Percentiles rank a stretch among this genome's conserved stretches.
Evolutionary conservation across 495 filamentous ascomycete genomes (phyloP).

Genomic region (Glonium stellatum): DNA sequence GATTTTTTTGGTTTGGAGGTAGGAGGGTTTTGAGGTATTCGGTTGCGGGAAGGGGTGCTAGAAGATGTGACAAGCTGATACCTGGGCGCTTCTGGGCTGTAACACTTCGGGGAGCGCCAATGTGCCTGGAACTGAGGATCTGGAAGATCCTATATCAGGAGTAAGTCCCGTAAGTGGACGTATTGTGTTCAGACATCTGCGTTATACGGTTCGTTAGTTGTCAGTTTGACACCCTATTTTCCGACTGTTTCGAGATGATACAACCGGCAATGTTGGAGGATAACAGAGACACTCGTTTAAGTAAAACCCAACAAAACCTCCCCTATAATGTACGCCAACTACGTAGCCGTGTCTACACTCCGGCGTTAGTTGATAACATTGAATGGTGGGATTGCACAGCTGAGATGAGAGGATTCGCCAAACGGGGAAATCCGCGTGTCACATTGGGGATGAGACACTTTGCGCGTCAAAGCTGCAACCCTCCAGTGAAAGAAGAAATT

Average conservation of each 20-base stretch:
- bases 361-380: neutral
- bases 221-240: no score
- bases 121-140: neutral
- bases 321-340: neutral
- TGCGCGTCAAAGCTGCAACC: slow-evolving; percentile 6
- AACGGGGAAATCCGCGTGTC: slow-evolving; percentile 7
- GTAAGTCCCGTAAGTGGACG: neutral
- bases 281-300: no score
- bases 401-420: neutral
- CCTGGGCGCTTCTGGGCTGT: slow-evolving; percentile 2
- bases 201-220: neutral
- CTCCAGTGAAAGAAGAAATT: slow-evolving; percentile 13
- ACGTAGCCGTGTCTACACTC: neutral
- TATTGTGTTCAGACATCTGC: neutral
- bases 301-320: neutral
- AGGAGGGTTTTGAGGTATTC: neutral
- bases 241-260: no score
- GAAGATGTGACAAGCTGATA: slow-evolving; percentile 8
- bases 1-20: neutral
- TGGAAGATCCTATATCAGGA: neutral
- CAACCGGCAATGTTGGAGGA: no score
- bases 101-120: neutral
- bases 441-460: slow-evolving; percentile 16
- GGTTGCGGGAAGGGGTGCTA: neutral
- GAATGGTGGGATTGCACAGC: neutral